Evolutionary conservation across 2,329 filamentous ascomycete genomes (phyloP).

Genomic region (Boeremia exigua): DNA sequence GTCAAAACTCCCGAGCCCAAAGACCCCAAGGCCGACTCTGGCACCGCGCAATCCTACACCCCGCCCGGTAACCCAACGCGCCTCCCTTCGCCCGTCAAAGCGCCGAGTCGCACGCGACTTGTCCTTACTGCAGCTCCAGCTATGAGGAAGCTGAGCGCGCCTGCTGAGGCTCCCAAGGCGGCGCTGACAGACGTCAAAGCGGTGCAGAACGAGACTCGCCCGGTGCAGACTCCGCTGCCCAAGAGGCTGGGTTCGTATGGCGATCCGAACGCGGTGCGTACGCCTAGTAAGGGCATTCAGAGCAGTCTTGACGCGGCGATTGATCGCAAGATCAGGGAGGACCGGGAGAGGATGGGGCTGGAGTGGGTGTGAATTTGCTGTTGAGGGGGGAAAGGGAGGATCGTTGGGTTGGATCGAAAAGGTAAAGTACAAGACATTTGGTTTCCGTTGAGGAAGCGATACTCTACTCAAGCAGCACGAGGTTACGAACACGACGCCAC

Average conservation of each 20-base stretch:
- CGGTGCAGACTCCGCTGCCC: background rate
- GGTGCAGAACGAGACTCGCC: background rate
- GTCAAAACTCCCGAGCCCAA: background rate
- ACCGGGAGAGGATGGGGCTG: constrained; percentile 15
- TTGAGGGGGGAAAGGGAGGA: background rate
- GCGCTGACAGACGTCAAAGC: background rate
- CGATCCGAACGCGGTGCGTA: constrained; percentile 20
- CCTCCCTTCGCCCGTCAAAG: constrained; percentile 2
- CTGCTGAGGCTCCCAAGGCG: background rate
- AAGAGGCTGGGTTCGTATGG: background rate
- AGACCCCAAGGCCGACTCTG: background rate
- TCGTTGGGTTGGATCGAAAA: too few species aligned
- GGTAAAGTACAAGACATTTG: too few species aligned
- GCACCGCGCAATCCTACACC: constrained; percentile 7
- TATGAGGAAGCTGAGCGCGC: background rate
- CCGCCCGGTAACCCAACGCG: constrained; percentile 19
- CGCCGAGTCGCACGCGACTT: constrained; percentile 4
- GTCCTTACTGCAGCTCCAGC: background rate
- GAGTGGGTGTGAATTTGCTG: constrained; percentile 3
- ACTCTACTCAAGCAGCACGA: too few species aligned
- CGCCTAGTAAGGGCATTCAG: constrained; percentile 33
- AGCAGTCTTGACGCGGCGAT: constrained; percentile 31
- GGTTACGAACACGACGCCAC: too few species aligned
- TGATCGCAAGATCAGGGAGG: constrained; percentile 34
- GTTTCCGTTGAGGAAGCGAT: too few species aligned